These are phyloP conservation scores for Theobroma cacao DNA, from an alignment of 345 rosid species.

Conservation along the genomic window DNA sequence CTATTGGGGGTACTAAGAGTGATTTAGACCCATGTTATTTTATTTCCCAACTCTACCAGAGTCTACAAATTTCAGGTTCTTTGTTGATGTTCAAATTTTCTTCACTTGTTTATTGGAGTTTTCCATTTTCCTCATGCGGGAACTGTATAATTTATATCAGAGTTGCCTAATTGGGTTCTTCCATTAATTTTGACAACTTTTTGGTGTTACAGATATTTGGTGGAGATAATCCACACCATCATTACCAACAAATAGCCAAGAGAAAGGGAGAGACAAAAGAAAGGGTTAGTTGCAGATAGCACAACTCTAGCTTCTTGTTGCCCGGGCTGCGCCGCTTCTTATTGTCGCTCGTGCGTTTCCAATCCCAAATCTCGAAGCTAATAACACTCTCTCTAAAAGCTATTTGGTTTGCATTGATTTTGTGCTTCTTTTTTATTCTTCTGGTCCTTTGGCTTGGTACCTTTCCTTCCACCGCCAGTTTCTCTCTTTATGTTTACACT, in stretches of 20 bases:
- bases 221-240: not conserved
- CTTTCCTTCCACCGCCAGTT: conserved; percentile 57
- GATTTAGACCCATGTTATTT: not conserved
- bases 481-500: conserved; percentile 19
- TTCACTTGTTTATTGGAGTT: not conserved
- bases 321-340: conserved; percentile 38
- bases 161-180: not conserved
- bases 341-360: conserved; percentile 41
- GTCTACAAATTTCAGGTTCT: not conserved
- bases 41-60: not conserved
- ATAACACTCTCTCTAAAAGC: conserved; percentile 18
- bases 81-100: not conserved
- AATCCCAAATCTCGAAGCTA: conserved; percentile 45
- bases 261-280: not conserved
- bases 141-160: not conserved
- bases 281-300: conserved; percentile 15
- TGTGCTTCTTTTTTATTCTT: not conserved
- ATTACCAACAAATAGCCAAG: not conserved
- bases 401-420: conserved; percentile 25
- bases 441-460: not conserved
- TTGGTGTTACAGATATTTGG: conserved; percentile 3
- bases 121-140: not conserved
- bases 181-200: not conserved
- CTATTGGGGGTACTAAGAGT: not conserved
- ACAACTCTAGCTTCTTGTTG: conserved; percentile 26